These are phyloP conservation scores for Monilinia laxa DNA, from an alignment of 2,329 filamentous ascomycete species.

Conservation along the genomic window DNA sequence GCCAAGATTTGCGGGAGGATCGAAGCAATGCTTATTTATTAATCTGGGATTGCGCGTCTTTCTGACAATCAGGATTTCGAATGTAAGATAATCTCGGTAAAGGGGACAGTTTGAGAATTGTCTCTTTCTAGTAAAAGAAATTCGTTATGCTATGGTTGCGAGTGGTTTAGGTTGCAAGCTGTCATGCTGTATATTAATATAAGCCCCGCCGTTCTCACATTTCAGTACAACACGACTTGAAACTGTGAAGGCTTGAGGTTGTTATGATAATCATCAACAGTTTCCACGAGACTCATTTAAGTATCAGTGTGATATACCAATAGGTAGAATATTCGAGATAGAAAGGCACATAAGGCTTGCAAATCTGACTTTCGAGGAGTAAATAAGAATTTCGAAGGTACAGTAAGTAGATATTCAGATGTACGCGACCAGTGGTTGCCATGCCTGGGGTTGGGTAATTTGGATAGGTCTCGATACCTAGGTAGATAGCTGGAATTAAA, in stretches of 20 bases:
- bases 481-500: not conserved
- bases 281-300: not conserved
- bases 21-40: no score
- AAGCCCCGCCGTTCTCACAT: not conserved
- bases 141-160: not conserved
- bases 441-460: not conserved
- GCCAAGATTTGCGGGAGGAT: slow-evolving; percentile 16
- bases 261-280: not conserved
- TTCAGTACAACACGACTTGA: not conserved
- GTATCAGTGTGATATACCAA: not conserved
- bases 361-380: not conserved
- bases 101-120: not conserved
- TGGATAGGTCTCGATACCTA: not conserved
- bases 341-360: not conserved
- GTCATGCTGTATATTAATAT: not conserved
- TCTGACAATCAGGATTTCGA: not conserved
- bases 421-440: not conserved
- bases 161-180: not conserved
- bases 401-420: not conserved
- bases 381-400: not conserved
- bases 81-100: not conserved
- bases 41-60: slow-evolving; percentile 7
- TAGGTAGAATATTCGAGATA: no score
- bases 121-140: not conserved
- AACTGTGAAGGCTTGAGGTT: not conserved